These are phyloP conservation scores for Acorus calamus DNA, from an alignment of 106 monocot genomes.

Conservation along the genomic window DNA sequence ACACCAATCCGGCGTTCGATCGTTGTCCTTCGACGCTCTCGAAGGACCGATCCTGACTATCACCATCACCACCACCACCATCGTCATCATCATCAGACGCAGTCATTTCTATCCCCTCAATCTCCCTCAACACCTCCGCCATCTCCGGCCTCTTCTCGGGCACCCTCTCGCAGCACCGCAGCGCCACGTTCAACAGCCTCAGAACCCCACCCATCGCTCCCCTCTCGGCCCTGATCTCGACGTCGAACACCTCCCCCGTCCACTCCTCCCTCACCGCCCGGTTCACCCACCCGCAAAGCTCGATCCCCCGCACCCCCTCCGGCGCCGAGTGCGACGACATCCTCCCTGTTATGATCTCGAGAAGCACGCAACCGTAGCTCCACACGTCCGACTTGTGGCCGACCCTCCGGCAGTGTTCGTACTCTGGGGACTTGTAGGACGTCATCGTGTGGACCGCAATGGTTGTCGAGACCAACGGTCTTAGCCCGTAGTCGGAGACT, in stretches of 20 bases:
- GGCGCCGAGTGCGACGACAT: neutral
- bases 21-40: no score
- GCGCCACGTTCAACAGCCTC: constrained; percentile 18
- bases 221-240: constrained; percentile 7
- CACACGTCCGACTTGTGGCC: constrained; percentile 24
- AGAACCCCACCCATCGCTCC: constrained; percentile 12
- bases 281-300: constrained; percentile 17
- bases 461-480: constrained; percentile 2
- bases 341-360: constrained; percentile 26
- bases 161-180: constrained; percentile 18
- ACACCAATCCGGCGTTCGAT: no score
- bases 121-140: constrained; percentile 19
- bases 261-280: constrained; percentile 34
- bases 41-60: no score
- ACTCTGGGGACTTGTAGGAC: constrained; percentile 17
- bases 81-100: no score
- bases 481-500: constrained; percentile 17
- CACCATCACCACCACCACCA: no score
- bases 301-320: neutral
- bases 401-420: constrained; percentile 3
- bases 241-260: constrained; percentile 29
- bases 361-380: constrained; percentile 28
- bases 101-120: constrained; percentile 7
- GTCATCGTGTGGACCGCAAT: constrained; percentile 6
- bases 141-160: constrained; percentile 28